Evolutionary conservation across 1,139 yeast species (phyloP).

Genomic region (Candida freyschussii): DNA sequence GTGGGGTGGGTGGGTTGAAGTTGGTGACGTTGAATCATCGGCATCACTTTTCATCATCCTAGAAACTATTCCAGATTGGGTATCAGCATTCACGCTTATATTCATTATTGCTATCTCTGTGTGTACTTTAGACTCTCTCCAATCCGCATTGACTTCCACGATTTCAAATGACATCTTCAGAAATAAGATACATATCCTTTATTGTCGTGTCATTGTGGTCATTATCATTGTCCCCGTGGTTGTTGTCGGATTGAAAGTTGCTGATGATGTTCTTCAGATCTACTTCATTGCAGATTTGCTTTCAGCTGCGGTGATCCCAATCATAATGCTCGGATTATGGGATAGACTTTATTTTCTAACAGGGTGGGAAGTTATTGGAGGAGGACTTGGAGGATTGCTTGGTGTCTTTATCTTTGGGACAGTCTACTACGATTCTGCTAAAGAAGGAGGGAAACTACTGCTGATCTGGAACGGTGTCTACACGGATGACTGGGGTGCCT

Average conservation of each 20-base stretch:
- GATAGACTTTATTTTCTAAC: conserved; percentile 55
- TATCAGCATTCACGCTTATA: conserved; percentile 75
- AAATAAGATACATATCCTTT: conserved; percentile 63
- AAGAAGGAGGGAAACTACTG: conserved; percentile 70
- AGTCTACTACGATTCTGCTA: conserved; percentile 64
- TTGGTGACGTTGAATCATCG: conserved; percentile 45
- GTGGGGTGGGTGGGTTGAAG: conserved; percentile 72
- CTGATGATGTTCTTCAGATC: conserved; percentile 78
- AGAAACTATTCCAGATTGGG: conserved; percentile 79
- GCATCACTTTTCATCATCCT: conserved; percentile 68
- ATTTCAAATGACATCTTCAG: conserved; percentile 87
- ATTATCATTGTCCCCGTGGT: conserved; percentile 78
- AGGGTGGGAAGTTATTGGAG: conserved; percentile 79
- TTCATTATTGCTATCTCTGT: conserved; percentile 73
- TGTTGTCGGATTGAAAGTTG: conserved; percentile 76
- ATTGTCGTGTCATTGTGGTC: conserved; percentile 68
- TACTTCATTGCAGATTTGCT: conserved; percentile 88
- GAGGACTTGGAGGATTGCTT: conserved; percentile 78
- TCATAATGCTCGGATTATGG: conserved; percentile 75
- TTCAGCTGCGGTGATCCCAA: conserved; percentile 81
- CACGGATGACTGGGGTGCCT: conserved; percentile 84
- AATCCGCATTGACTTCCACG: conserved; percentile 84
- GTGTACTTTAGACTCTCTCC: conserved; percentile 85
- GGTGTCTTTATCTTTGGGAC: conserved; percentile 82
- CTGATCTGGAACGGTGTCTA: conserved; percentile 78